These are phyloP conservation scores for Zygoascus meyerae DNA, from an alignment of 1,139 yeast species.

Conservation along the genomic window DNA sequence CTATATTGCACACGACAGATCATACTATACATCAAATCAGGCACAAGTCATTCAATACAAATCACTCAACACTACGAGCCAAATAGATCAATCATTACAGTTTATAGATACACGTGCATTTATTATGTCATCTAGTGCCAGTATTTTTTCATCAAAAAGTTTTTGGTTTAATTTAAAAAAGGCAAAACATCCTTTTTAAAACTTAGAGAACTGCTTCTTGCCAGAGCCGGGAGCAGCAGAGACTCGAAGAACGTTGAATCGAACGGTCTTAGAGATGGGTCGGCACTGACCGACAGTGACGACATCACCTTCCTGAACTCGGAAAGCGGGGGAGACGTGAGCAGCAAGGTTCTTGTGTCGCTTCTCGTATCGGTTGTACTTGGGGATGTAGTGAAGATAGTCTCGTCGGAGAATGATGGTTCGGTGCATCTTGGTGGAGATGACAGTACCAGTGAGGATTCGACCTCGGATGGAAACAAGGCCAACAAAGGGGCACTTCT, in stretches of 20 bases:
- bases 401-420: conserved; percentile 99
- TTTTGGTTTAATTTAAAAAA: neutral
- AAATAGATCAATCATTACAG: no score
- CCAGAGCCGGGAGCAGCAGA: conserved; percentile 83
- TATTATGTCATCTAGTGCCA: conserved; percentile 5
- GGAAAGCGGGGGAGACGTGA: conserved; percentile 99
- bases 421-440: conserved; percentile 99
- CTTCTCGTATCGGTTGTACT: conserved; percentile 99
- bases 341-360: conserved; percentile 99
- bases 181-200: conserved; percentile 48
- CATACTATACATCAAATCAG: no score
- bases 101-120: conserved; percentile 1
- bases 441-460: conserved; percentile 93
- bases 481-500: conserved; percentile 99
- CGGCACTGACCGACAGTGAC: conserved; percentile 99
- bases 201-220: conserved; percentile 88
- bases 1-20: no score
- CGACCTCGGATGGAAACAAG: conserved; percentile 98
- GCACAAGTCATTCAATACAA: no score
- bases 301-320: conserved; percentile 98
- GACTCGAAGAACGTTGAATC: conserved; percentile 98
- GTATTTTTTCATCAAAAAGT: conserved; percentile 4
- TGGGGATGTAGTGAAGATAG: conserved; percentile 99
- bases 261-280: conserved; percentile 99
- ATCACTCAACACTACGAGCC: no score